phyloP scores from a whole-genome alignment of 2,329 filamentous ascomycete genomes.

The Colletotrichum caudatum region DNA sequence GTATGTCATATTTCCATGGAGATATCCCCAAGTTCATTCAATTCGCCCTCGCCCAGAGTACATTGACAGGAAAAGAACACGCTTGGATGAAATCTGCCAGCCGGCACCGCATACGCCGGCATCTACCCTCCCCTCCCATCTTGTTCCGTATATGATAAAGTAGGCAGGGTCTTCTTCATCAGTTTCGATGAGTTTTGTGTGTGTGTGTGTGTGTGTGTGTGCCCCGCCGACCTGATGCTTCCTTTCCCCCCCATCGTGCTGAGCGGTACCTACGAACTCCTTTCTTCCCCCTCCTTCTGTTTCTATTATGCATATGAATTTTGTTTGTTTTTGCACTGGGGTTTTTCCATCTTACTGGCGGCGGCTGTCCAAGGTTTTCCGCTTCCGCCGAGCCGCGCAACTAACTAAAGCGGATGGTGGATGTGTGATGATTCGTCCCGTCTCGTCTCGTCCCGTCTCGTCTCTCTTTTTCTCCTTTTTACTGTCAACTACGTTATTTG shows the following conservation, averaged over 20 bases:
- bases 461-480: background rate
- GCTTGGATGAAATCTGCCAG: background rate
- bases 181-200: background rate
- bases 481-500: background rate
- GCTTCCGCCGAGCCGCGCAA: background rate
- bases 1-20: conserved; percentile 1
- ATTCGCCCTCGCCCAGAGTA: background rate
- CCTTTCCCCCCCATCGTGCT: no score
- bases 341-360: background rate
- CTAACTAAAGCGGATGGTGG: background rate
- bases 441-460: background rate
- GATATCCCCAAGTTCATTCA: background rate
- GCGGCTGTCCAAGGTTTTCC: background rate
- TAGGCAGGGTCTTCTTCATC: background rate
- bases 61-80: background rate
- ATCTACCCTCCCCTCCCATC: background rate
- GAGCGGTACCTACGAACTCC: no score
- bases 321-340: no score
- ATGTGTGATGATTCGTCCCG: background rate
- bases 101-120: background rate
- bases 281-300: no score
- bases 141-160: background rate
- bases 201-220: background rate
- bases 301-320: no score
- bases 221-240: background rate